These are phyloP conservation scores for Stemphylium lycopersici DNA, from an alignment of 2,329 filamentous ascomycete genomes.

Conservation along the genomic window DNA sequence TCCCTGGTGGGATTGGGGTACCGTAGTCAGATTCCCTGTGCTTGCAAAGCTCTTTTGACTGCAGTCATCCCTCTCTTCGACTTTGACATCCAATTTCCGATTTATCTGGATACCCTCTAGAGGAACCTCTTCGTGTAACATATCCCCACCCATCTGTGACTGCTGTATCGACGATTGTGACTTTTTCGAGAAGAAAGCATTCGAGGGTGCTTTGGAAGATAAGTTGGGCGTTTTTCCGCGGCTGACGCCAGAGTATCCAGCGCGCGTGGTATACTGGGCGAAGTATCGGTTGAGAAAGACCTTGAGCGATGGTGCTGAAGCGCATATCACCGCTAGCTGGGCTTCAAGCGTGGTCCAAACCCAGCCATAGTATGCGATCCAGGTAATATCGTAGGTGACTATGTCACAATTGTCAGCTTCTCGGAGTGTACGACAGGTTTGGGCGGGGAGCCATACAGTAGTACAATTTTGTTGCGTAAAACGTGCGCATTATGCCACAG, in stretches of 20 bases:
- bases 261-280: slow-evolving; percentile 19
- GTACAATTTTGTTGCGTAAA: slow-evolving; percentile 44
- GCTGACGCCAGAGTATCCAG: slow-evolving; percentile 14
- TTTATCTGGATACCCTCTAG: slow-evolving; percentile 31
- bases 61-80: slow-evolving; percentile 27
- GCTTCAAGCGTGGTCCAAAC: slow-evolving; percentile 52
- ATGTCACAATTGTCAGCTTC: background rate
- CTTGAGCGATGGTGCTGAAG: slow-evolving; percentile 52
- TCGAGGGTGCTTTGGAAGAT: background rate
- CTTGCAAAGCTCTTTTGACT: slow-evolving; percentile 28
- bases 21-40: slow-evolving; percentile 24
- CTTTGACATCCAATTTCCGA: slow-evolving; percentile 23
- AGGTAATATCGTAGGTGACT: slow-evolving; percentile 50
- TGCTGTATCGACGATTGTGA: background rate
- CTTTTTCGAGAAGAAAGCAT: background rate
- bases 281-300: slow-evolving; percentile 53
- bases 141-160: background rate
- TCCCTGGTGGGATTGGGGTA: slow-evolving; percentile 13
- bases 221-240: slow-evolving; percentile 1
- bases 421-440: too few species aligned
- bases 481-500: slow-evolving; percentile 47
- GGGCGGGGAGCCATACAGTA: slow-evolving; percentile 23
- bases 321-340: slow-evolving; percentile 51
- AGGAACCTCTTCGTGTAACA: slow-evolving; percentile 19
- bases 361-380: slow-evolving; percentile 48